These are phyloP conservation scores for Cystoderma amianthinum DNA, from an alignment of 768 basidiomycete species.

Conservation along the genomic window DNA sequence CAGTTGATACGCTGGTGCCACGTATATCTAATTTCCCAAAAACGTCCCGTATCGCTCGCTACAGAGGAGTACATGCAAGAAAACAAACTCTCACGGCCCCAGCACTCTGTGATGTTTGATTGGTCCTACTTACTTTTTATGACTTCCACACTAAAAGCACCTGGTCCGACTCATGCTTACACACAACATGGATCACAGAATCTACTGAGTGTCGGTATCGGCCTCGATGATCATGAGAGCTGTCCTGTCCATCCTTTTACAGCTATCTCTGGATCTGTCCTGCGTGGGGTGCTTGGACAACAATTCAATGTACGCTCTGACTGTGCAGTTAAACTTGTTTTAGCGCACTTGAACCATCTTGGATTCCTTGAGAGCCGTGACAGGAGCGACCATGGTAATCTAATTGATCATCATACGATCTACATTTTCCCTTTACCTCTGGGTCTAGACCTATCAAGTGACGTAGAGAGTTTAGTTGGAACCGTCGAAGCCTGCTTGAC, in stretches of 20 bases:
- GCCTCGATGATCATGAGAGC: constrained; percentile 13
- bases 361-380: background rate
- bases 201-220: background rate
- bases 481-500: constrained; percentile 65
- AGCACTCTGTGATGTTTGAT: constrained; percentile 54
- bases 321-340: constrained; percentile 18
- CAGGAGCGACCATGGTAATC: constrained; percentile 28
- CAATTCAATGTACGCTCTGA: constrained; percentile 55
- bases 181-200: background rate
- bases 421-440: constrained; percentile 67
- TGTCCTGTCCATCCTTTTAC: constrained; percentile 42
- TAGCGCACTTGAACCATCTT: background rate
- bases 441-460: constrained; percentile 62
- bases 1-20: constrained; percentile 42
- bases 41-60: constrained; percentile 33
- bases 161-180: constrained; percentile 22
- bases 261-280: constrained; percentile 47
- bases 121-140: constrained; percentile 63
- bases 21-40: constrained; percentile 35
- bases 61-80: constrained; percentile 50
- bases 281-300: constrained; percentile 51
- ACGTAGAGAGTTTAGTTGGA: constrained; percentile 67
- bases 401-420: constrained; percentile 23
- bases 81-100: constrained; percentile 29
- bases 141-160: constrained; percentile 47